Base-by-base conservation (phyloP, 2,329 filamentous ascomycete genomes). In the Nemania serpens region DNA sequence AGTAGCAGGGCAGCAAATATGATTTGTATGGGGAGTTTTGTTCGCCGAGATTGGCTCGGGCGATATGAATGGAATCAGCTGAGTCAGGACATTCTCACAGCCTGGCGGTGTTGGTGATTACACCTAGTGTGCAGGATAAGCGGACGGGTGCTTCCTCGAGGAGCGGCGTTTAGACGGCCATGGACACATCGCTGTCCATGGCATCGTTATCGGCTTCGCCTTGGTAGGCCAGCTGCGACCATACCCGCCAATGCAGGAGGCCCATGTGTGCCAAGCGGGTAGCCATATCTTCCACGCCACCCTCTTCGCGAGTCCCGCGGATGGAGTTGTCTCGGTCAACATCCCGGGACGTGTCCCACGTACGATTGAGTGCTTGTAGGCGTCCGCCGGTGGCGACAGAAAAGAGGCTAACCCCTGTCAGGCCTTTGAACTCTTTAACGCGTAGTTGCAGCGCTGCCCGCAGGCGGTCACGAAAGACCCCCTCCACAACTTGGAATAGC, bases 211-310 rank as follows among this genome's bases (percentile, higher is more conserved):
- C 69, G 39, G 61, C 48, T 22, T 69, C 80, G 25, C 75, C 75
- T 13, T 77, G 66, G 72, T 97, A 97, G 12, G 90, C 86, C 55
- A 96, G 79, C 2, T 86, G 85, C 1, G 85, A 84, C 92, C 93
- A 98, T 2, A 97, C 89, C 50, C 91, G 85, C 93, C 93, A 97
- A 75, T 97, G 93, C 22, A 98, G 78, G 5, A 95, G 82, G 13
- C 91, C 87, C 46, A 97, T 86, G 71, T 97, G 94, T 5, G 91
- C 89, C 52, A 97, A 82, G 47, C 91, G 87, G 46, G 88, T 89
- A 1, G 91, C 87, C 74, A 97, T 85, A 60, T 92, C 88, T 45
- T 83, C 81, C 39, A 90, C 70, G 36, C 82, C 80, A 45, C 78
- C 79, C 50, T 86, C 83, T 51, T 84, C 82, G 45, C 82, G 78